These are phyloP conservation scores for Pseudogymnoascus sp. DNA, from an alignment of 2,329 filamentous ascomycete species.

Conservation along the genomic window DNA sequence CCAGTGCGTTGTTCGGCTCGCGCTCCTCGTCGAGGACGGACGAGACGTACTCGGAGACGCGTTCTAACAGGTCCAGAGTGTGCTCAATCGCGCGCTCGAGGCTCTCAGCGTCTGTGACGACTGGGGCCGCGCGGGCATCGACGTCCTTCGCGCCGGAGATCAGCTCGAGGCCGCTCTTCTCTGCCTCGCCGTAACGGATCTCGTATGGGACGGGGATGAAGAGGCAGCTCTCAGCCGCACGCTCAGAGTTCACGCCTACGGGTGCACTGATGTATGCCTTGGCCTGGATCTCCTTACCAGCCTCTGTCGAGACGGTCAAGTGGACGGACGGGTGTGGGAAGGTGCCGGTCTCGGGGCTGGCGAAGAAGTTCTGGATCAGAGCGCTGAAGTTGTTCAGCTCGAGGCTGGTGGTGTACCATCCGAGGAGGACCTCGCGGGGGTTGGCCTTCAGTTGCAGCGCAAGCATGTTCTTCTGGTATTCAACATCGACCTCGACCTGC, in stretches of 20 bases:
- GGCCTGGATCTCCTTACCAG: slow-evolving; percentile 81
- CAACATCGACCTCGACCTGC: slow-evolving; percentile 98
- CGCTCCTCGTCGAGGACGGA: slow-evolving; percentile 91
- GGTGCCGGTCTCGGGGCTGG: slow-evolving; percentile 90
- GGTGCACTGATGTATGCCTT: slow-evolving; percentile 93
- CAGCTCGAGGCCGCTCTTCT: slow-evolving; percentile 71
- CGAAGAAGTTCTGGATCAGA: slow-evolving; percentile 99
- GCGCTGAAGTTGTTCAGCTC: slow-evolving; percentile 98
- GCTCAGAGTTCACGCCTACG: slow-evolving; percentile 89
- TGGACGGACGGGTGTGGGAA: slow-evolving; percentile 97
- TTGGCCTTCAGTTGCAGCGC: slow-evolving; percentile 88
- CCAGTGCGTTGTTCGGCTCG: slow-evolving; percentile 80
- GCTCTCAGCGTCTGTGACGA: slow-evolving; percentile 83
- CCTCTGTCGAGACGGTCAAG: slow-evolving; percentile 84
- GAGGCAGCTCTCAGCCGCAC: slow-evolving; percentile 89
- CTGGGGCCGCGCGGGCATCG: slow-evolving; percentile 64
- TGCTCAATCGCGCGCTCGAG: slow-evolving; percentile 81
- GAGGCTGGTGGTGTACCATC: slow-evolving; percentile 96
- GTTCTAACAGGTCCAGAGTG: slow-evolving; percentile 81
- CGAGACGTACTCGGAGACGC: slow-evolving; percentile 85
- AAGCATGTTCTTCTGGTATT: slow-evolving; percentile 99
- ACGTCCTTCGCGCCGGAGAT: slow-evolving; percentile 74
- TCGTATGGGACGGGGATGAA: slow-evolving; percentile 97
- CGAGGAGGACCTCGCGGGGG: slow-evolving; percentile 87
- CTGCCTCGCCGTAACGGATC: slow-evolving; percentile 77